Percentiles rank a stretch among this genome's conserved stretches.
phyloP scores from a whole-genome alignment of 2,329 filamentous ascomycete species.

The Fusarium paranaense region DNA sequence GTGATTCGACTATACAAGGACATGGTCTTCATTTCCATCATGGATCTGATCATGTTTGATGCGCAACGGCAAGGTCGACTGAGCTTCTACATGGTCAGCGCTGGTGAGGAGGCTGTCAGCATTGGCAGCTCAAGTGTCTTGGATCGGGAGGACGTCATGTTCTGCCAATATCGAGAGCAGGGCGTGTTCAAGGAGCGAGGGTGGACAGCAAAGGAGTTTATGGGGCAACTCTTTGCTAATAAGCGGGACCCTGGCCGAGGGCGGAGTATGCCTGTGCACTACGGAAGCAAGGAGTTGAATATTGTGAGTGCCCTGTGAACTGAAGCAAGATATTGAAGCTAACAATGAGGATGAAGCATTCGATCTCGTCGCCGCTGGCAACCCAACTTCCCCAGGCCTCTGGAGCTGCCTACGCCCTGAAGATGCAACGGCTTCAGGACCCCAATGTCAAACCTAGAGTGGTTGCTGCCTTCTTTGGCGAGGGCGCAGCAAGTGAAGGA shows the following conservation, averaged over 20 bases:
- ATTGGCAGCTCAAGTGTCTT: constrained; percentile 89
- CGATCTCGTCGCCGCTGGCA: constrained; percentile 84
- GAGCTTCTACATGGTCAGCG: constrained; percentile 97
- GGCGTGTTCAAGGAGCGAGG: constrained; percentile 92
- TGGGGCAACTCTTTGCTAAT: constrained; percentile 95
- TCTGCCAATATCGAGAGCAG: constrained; percentile 94
- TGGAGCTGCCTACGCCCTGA: constrained; percentile 88
- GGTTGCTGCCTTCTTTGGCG: constrained; percentile 88
- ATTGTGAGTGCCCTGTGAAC: constrained; percentile 69
- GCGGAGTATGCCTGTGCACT: constrained; percentile 98
- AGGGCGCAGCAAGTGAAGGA: constrained; percentile 89
- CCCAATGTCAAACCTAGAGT: constrained; percentile 75
- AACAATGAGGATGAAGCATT: constrained; percentile 66
- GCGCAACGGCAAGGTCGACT: constrained; percentile 94
- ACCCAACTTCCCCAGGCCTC: constrained; percentile 91
- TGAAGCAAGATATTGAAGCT: not conserved
- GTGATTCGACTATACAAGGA: constrained; percentile 71
- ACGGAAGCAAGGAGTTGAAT: constrained; percentile 85
- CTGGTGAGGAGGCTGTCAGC: constrained; percentile 93
- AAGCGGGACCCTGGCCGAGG: constrained; percentile 82
- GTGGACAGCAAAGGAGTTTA: constrained; percentile 88
- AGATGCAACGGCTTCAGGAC: constrained; percentile 80
- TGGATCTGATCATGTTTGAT: constrained; percentile 99
- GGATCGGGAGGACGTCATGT: constrained; percentile 87
- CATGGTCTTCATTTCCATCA: constrained; percentile 79